Base-by-base conservation (phyloP, 2,329 filamentous ascomycete species). In the Colletotrichum euphorbiae region DNA sequence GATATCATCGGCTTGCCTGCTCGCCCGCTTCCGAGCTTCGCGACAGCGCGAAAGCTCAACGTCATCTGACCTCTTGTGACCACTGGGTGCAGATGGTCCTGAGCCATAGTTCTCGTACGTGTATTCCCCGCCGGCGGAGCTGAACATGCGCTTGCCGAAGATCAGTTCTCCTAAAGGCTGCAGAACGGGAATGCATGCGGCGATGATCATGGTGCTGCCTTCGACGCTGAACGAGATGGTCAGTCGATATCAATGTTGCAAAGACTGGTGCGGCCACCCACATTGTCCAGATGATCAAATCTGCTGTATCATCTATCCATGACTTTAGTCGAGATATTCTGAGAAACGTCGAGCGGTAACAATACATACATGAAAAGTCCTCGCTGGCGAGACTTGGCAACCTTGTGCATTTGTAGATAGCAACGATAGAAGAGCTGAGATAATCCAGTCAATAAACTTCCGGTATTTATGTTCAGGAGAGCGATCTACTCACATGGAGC, bases 251-350 rank as follows among this genome's bases (percentile, higher is more conserved):
- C 6, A 8, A 24, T 19, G 17, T 3, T 12, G 9, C 1, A 17
- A 13, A 38, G 3, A 38, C 28, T 8, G 6, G 3, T 11, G 8
- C 6, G 3, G n/a, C 6, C 9, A 57, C 72, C 74, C 76, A 82
- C 80, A 78, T 76, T 6, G 82, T 83, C 82, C 82, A 84, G 31
- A 83, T 77, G 1, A 82, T 75, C 4, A 83, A 73, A n/a, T 82
- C 80, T 0, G 77, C 77, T 3, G 80, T 82, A 19, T 78, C 76
- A 51, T 75, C 73, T 77, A 52, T 4, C 0, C 6, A 28, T 7
- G 28, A 28, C 24, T 28, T 28, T 28, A 28, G 28, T 28, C 2
- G 31, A 13, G 6, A 13, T 3, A 11, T 3, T 19, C 13, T n/a
- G 24, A 7, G 9, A 13, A 3, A 46, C 9, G 13, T 6, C 1